Base-by-base conservation (phyloP, 1,139 yeast genomes). In the Candida frijolesensis region DNA sequence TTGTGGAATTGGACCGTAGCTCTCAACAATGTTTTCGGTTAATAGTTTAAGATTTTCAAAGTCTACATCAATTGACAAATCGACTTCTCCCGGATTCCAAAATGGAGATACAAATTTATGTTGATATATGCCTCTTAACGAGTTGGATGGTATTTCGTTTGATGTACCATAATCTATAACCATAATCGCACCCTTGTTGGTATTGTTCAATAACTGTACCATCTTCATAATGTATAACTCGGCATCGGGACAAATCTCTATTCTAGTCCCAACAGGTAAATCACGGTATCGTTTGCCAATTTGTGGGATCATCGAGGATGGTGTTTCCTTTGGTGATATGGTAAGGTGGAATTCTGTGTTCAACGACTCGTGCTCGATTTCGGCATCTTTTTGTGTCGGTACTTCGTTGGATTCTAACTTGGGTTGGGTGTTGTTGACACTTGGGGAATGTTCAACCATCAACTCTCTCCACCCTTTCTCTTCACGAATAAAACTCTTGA, bases 81-180 rank as follows among this genome's bases (percentile, higher is more conserved):
- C 96, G 3, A 88, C 92, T 43, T 83, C 82, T 3, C 96, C 96
- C 0, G 96, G 96, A 29, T 74, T 74, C 30, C 68, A 74, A 55
- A 88, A 86, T 1, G 96, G 96, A n/a, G 86, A 82, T 1, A 87
- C 94, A 58, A 89, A 79, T 58, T 82, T 79, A 64, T 89, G 96
- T 59, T 83, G 72, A 57, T 81, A 78, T 53, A 89, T 89, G 0
- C 91, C 96, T 44, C 96, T 74, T 40, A 89, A 72, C 0, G 92
- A 76, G 60, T 85, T 84, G 32, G 80, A 80, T 5, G 67, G 66
- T 14, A 88, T 76, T 1, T 82, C 79, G 4, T 71, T 70, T 3
- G 73, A 70, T 2, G 87, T 80, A 0, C 96, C 96, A 60, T 89
- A 89, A 67, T 89, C 96, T n/a, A 89, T 76, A 14, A 88, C 73